Evolutionary conservation across 1,284 basidiomycete genomes (phyloP).

Genomic region (Trametes pubescens): DNA sequence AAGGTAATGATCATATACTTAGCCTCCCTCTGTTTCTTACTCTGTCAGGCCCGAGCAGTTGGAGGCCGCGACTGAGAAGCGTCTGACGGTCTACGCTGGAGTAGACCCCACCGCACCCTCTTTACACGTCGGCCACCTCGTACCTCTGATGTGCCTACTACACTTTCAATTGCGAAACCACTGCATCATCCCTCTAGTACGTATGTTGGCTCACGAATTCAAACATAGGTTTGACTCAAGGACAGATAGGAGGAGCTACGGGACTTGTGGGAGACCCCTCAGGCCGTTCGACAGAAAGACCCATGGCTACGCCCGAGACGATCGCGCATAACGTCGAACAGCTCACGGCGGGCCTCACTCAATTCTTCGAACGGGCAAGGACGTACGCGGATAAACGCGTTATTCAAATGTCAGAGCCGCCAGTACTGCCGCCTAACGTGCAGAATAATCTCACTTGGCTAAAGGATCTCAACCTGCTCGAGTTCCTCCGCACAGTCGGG

Average conservation of each 20-base stretch:
- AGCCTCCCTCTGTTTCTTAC: conserved; percentile 10
- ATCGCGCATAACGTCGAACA: conserved; percentile 75
- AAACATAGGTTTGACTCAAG: not conserved
- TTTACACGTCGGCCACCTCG: conserved; percentile 93
- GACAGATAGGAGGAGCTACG: conserved; percentile 94
- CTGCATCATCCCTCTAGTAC: conserved; percentile 73
- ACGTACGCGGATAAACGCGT: conserved; percentile 61
- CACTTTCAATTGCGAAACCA: conserved; percentile 91
- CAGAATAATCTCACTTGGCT: conserved; percentile 92
- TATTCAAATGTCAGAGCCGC: conserved; percentile 29
- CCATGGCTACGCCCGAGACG: conserved; percentile 65
- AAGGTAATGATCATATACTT: conserved; percentile 31
- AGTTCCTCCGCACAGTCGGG: conserved; percentile 88
- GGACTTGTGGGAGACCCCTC: conserved; percentile 98
- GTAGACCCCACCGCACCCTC: conserved; percentile 93
- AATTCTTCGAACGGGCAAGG: conserved; percentile 77
- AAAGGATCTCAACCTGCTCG: conserved; percentile 74
- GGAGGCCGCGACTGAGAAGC: conserved; percentile 44
- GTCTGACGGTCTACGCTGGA: conserved; percentile 83
- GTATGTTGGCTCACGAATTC: conserved; percentile 10
- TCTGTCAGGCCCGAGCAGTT: conserved; percentile 48
- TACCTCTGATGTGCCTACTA: conserved; percentile 87
- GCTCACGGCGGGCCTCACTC: conserved; percentile 72
- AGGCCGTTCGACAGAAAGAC: conserved; percentile 86
- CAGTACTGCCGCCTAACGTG: conserved; percentile 53